Percentiles rank a stretch among this genome's conserved stretches.
Conservation (phyloP, 371 early-diverging fungal species). For the Fennellomyces sp. region DNA sequence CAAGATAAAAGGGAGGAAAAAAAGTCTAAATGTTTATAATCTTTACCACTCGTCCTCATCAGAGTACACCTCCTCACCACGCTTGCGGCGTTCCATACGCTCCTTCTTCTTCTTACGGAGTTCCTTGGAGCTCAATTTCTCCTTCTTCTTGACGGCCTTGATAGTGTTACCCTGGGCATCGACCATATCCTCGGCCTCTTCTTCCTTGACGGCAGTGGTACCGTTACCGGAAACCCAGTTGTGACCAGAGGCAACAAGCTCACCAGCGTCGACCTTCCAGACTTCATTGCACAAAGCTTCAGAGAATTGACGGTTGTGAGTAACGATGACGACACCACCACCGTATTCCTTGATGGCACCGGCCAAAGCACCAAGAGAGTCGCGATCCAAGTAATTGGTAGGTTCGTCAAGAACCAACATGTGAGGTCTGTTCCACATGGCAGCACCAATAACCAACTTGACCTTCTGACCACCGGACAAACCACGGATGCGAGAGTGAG, state of each 20-base stretch:
- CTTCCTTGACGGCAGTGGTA: conserved; percentile 36
- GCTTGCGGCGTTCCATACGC: conserved; percentile 59
- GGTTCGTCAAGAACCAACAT: conserved; percentile 91
- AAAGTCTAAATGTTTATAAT: conserved; percentile 3
- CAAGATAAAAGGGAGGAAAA: not conserved
- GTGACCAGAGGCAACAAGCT: conserved; percentile 54
- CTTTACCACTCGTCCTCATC: conserved; percentile 52
- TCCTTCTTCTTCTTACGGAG: conserved; percentile 64
- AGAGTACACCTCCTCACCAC: conserved; percentile 57
- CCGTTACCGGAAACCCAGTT: conserved; percentile 58
- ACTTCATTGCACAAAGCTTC: conserved; percentile 72
- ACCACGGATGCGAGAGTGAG: conserved; percentile 84
- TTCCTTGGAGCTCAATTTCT: conserved; percentile 51
- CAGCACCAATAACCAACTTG: conserved; percentile 86
- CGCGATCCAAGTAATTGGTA: conserved; percentile 84
- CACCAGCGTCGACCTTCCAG: conserved; percentile 77
- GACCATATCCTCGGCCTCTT: conserved; percentile 44
- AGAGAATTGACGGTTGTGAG: conserved; percentile 78
- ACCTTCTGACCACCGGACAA: conserved; percentile 94
- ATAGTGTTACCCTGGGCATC: conserved; percentile 57
- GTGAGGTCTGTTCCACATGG: conserved; percentile 87
- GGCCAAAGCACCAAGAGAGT: conserved; percentile 75
- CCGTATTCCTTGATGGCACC: conserved; percentile 69
- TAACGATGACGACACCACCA: conserved; percentile 80
- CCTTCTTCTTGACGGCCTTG: conserved; percentile 52